Evolutionary conservation across 176 grass and related monocot species (phyloP).

Genomic region (Aechmea fasciata): DNA sequence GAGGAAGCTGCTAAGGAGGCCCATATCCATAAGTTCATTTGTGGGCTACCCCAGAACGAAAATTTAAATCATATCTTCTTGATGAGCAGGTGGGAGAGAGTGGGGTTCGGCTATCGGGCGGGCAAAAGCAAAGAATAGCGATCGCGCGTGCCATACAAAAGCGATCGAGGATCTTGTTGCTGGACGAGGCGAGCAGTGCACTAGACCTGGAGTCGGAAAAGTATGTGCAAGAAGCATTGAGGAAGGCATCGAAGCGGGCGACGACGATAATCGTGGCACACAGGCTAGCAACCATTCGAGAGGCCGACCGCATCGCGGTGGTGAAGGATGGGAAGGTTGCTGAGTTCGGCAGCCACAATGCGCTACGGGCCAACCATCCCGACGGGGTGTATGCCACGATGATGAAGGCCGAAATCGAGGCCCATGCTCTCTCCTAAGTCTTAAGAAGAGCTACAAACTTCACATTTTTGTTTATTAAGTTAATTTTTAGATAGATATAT

Average conservation of each 20-base stretch:
- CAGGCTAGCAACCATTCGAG: conserved; percentile 38
- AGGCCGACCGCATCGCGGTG: conserved; percentile 48
- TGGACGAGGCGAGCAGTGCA: conserved; percentile 54
- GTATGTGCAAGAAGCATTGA: conserved; percentile 35
- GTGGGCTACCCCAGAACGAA: conserved; percentile 25
- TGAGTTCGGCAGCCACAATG: conserved; percentile 32
- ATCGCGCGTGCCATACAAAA: conserved; percentile 49
- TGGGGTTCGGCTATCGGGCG: conserved; percentile 41
- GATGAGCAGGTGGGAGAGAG: conserved; percentile 44
- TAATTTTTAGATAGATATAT: too few relatives aligned
- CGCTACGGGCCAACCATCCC: not conserved
- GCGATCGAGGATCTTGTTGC: conserved; percentile 31
- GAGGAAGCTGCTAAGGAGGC: conserved; percentile 43
- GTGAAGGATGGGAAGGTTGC: conserved; percentile 20
- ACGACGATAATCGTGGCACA: conserved; percentile 48
- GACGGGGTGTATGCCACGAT: conserved; percentile 40
- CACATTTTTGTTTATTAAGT: too few relatives aligned
- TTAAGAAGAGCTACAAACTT: too few relatives aligned
- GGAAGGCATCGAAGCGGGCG: conserved; percentile 11
- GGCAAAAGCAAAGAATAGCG: conserved; percentile 53
- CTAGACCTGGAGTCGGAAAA: conserved; percentile 48
- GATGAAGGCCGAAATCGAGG: conserved; percentile 40
- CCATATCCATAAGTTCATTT: conserved; percentile 59
- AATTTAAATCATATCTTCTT: not conserved
- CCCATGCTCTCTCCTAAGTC: conserved; percentile 34